Percentiles rank a stretch among this genome's conserved stretches.
Evolutionary conservation across 2,329 filamentous ascomycete genomes (phyloP).

Genomic region (Lachnellula hyalina): DNA sequence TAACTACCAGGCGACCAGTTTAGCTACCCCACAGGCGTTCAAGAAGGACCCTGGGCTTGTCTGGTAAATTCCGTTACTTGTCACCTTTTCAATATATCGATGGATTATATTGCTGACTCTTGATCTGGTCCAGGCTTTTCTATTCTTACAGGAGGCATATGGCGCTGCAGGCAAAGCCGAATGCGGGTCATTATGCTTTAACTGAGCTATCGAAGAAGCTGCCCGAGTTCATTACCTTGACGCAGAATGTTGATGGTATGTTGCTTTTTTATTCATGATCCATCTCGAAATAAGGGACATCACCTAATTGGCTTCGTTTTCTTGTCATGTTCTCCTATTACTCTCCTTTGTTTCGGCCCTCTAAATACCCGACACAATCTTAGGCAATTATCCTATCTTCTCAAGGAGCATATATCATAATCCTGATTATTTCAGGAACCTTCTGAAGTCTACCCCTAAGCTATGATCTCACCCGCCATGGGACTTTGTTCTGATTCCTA

Average conservation of each 20-base stretch:
- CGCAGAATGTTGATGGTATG: constrained; percentile 78
- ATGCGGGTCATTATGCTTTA: constrained; percentile 72
- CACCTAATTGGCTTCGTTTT: neutral
- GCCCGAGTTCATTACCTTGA: constrained; percentile 63
- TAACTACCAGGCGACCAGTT: constrained; percentile 63
- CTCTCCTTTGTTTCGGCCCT: neutral
- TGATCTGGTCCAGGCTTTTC: constrained; percentile 47
- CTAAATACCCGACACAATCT: neutral
- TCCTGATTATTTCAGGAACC: no score
- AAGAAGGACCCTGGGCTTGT: constrained; percentile 67
- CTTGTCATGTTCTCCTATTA: neutral
- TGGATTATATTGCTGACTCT: no score
- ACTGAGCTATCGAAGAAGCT: constrained; percentile 66
- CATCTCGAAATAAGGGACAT: neutral
- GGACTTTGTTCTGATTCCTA: no score
- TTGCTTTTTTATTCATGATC: neutral
- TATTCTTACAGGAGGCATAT: constrained; percentile 80
- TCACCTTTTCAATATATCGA: no score
- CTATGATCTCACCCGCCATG: no score
- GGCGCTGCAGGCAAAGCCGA: constrained; percentile 69
- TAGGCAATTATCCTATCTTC: no score
- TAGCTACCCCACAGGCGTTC: constrained; percentile 81
- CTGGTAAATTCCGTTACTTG: constrained; percentile 46
- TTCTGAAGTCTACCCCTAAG: no score
- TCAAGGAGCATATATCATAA: no score